Conservation (phyloP, 345 rosid genomes). For the Lepidium didymum region DNA sequence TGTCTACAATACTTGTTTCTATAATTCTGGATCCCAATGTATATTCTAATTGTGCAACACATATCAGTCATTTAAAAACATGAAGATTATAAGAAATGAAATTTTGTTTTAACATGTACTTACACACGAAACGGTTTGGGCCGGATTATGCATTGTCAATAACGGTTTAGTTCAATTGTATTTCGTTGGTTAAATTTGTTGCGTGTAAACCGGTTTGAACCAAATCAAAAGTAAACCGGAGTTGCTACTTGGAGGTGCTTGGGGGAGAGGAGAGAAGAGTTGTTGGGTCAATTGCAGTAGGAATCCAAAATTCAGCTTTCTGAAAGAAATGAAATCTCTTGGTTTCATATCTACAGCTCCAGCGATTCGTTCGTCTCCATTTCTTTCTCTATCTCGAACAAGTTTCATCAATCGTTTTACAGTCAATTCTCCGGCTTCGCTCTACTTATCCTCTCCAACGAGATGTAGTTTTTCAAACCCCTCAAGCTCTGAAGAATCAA, state of each 20-base stretch:
- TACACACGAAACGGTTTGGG: neutral
- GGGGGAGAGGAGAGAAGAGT: neutral
- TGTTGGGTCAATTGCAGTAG: neutral
- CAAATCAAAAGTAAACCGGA: neutral
- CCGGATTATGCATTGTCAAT: too few relatives aligned
- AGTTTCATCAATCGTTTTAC: constrained; percentile 20
- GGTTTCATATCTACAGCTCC: constrained; percentile 24
- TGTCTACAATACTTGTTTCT: neutral
- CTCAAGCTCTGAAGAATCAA: constrained; percentile 3
- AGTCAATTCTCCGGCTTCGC: constrained; percentile 10
- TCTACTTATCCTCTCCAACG: constrained; percentile 1
- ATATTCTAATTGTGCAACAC: constrained; percentile 10
- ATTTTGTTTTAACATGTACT: neutral
- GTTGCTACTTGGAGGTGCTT: neutral
- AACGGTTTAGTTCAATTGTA: too few relatives aligned
- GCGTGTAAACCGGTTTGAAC: neutral
- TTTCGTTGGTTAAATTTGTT: neutral
- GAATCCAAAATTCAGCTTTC: neutral
- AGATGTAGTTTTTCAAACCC: constrained; percentile 26
- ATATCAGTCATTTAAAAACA: neutral
- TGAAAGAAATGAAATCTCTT: constrained; percentile 33
- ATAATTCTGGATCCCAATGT: neutral
- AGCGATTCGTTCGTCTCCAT: constrained; percentile 13
- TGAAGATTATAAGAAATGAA: neutral
- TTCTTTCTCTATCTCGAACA: neutral